phyloP scores from a whole-genome alignment of 2,329 filamentous ascomycete genomes.

The Colletotrichum sp. region DNA sequence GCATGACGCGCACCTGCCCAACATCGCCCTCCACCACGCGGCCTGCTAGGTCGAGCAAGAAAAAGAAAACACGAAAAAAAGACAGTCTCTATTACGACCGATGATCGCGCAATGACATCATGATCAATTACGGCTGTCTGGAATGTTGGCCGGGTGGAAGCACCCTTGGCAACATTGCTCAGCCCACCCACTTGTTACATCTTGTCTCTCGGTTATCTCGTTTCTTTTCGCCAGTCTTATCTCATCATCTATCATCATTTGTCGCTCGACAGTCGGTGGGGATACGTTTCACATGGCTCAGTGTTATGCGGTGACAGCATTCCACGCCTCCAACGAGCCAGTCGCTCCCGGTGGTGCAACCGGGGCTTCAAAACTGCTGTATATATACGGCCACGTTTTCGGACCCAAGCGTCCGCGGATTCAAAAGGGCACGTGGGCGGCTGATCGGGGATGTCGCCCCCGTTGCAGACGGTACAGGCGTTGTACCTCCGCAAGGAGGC shows the following conservation, averaged over 20 bases:
- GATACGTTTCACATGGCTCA: slow-evolving; percentile 16
- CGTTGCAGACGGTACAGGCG: slow-evolving; percentile 3
- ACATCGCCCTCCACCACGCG: slow-evolving; percentile 1
- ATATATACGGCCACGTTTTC: slow-evolving; percentile 16
- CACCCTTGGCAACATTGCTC: neutral
- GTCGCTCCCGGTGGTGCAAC: slow-evolving; percentile 3
- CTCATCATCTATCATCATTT: neutral
- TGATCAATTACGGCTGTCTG: neutral
- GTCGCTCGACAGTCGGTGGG: neutral
- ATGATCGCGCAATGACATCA: slow-evolving; percentile 9
- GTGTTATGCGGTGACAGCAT: slow-evolving; percentile 20
- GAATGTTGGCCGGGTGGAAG: neutral
- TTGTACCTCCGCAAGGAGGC: slow-evolving; percentile 12
- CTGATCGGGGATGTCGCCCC: neutral
- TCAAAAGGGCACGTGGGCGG: neutral
- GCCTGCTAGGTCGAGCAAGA: neutral
- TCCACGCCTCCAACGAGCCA: slow-evolving; percentile 2
- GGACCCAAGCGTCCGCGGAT: slow-evolving; percentile 2
- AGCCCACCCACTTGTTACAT: neutral
- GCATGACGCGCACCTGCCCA: slow-evolving; percentile 14
- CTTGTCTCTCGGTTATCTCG: neutral
- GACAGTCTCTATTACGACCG: neutral
- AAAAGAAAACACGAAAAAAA: neutral
- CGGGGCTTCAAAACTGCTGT: slow-evolving; percentile 5
- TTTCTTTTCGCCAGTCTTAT: neutral